Conservation (phyloP, 208 protist genomes). For the Naegleria fowleri region DNA sequence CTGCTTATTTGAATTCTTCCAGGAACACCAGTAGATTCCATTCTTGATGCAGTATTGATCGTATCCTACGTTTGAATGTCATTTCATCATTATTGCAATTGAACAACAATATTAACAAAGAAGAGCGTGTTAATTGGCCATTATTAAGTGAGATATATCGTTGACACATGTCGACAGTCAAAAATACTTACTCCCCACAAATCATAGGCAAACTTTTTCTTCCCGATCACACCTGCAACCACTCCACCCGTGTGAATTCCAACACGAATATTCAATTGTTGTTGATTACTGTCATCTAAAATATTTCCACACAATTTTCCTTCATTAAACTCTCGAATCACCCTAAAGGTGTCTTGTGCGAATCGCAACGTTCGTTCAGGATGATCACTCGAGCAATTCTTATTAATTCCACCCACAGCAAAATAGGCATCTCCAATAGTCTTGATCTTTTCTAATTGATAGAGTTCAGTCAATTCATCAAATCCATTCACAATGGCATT, state of each 20-base stretch:
- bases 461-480: neutral
- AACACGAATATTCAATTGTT: constrained; percentile 26
- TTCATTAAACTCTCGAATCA: no score
- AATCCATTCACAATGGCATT: constrained; percentile 12
- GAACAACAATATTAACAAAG: no score
- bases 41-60: neutral
- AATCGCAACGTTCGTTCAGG: no score
- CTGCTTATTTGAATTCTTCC: neutral
- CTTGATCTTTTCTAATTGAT: constrained; percentile 34
- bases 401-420: neutral
- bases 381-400: neutral
- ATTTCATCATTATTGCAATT: no score
- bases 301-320: no score
- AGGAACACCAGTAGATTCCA: constrained; percentile 28
- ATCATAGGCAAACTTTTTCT: constrained; percentile 45
- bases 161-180: no score
- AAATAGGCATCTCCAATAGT: constrained; percentile 29
- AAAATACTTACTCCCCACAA: constrained; percentile 44
- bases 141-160: no score
- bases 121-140: no score
- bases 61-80: no score
- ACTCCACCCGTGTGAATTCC: constrained; percentile 42
- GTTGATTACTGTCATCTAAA: neutral
- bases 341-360: no score
- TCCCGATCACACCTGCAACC: constrained; percentile 41